Conservation (phyloP, 1,284 basidiomycete genomes). For the Cutaneotrichosporon sp. region DNA sequence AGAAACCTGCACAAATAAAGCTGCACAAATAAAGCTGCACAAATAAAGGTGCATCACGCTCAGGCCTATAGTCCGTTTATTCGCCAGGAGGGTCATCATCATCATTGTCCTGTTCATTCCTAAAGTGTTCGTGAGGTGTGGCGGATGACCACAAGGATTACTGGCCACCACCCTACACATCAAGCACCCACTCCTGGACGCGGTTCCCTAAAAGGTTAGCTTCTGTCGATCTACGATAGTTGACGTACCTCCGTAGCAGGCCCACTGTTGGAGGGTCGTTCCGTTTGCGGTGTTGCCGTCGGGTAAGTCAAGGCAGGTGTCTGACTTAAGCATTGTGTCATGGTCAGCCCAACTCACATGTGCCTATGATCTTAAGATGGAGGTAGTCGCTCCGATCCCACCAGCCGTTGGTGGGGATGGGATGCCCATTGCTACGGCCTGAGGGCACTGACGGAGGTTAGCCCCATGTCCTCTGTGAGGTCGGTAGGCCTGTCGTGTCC, state of each 20-base stretch:
- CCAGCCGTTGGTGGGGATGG: neutral
- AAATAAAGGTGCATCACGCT: too few relatives aligned
- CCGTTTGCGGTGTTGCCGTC: neutral
- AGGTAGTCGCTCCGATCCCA: neutral
- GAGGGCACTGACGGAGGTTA: neutral
- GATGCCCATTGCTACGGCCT: neutral
- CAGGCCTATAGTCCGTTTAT: too few relatives aligned
- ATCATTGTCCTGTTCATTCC: too few relatives aligned
- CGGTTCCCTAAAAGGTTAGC: neutral
- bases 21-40: too few relatives aligned
- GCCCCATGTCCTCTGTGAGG: neutral
- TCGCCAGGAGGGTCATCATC: too few relatives aligned
- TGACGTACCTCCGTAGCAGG: neutral
- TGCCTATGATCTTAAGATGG: neutral
- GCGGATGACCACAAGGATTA: too few relatives aligned
- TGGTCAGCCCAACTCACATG: neutral
- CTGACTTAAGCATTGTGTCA: neutral
- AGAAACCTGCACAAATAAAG: too few relatives aligned
- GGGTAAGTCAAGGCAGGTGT: neutral
- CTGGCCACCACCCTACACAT: too few relatives aligned
- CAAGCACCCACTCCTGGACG: neutral
- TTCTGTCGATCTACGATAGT: too few relatives aligned
- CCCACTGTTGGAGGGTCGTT: neutral
- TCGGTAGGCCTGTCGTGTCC: neutral
- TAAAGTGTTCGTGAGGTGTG: too few relatives aligned